A percentile compares a stretch with the other conserved stretches of the same genome.
These are phyloP conservation scores for Posidonia australis DNA, from an alignment of 106 monocot genomes.

Conservation along the genomic window DNA sequence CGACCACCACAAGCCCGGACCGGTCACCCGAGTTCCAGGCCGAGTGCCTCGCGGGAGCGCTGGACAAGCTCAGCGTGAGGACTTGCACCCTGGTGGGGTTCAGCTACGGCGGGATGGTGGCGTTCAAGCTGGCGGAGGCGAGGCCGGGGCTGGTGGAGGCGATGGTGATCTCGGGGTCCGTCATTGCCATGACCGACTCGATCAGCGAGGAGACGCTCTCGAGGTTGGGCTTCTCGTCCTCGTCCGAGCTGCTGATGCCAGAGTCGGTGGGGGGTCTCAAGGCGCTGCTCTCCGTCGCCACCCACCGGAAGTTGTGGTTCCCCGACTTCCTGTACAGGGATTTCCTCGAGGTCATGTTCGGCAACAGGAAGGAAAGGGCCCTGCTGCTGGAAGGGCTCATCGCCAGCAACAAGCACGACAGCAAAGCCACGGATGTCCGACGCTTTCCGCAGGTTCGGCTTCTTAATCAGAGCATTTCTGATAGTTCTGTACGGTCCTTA, in stretches of 20 bases:
- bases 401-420: slow-evolving; percentile 33
- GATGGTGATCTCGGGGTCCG: slow-evolving; percentile 63
- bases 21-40: slow-evolving; percentile 79
- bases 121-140: slow-evolving; percentile 71
- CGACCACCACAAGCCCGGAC: slow-evolving; percentile 28
- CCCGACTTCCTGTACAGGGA: slow-evolving; percentile 45
- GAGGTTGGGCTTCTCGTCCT: slow-evolving; percentile 43
- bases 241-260: slow-evolving; percentile 52
- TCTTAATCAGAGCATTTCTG: too few species aligned
- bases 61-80: slow-evolving; percentile 40
- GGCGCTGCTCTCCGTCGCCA: slow-evolving; percentile 34
- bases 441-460: slow-evolving; percentile 43
- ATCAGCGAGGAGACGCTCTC: slow-evolving; percentile 28
- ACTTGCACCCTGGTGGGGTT: slow-evolving; percentile 78
- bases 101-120: slow-evolving; percentile 94
- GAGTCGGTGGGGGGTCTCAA: slow-evolving; percentile 51
- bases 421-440: slow-evolving; percentile 24
- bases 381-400: slow-evolving; percentile 66
- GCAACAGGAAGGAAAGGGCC: slow-evolving; percentile 63
- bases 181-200: slow-evolving; percentile 57
- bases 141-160: slow-evolving; percentile 45
- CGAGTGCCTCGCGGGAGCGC: slow-evolving; percentile 40
- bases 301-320: slow-evolving; percentile 45
- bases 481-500: too few species aligned
- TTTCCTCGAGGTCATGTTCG: slow-evolving; percentile 70